phyloP scores from a whole-genome alignment of 352 stramenopile genomes.

The Phytophthora brassicae region DNA sequence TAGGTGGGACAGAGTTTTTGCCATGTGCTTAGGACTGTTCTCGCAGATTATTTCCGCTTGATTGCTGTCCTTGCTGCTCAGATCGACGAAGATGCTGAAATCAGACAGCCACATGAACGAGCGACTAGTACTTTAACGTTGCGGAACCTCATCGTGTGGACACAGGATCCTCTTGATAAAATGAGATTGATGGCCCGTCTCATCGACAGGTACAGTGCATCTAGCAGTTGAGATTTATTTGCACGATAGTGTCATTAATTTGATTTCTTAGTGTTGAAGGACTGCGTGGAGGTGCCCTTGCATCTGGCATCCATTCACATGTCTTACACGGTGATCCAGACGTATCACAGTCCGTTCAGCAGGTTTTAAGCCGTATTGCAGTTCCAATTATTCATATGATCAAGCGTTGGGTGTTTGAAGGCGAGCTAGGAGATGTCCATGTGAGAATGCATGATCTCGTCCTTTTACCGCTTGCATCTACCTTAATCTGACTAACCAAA shows the following conservation, averaged over 20 bases:
- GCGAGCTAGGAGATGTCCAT: conserved; percentile 82
- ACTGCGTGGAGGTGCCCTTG: conserved; percentile 85
- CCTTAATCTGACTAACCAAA: not conserved
- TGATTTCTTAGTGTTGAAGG: conserved; percentile 61
- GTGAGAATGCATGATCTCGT: conserved; percentile 44
- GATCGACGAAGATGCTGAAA: conserved; percentile 82
- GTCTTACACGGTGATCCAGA: conserved; percentile 89
- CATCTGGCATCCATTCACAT: conserved; percentile 90
- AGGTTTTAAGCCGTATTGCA: conserved; percentile 76
- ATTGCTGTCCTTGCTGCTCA: conserved; percentile 91
- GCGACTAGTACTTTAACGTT: conserved; percentile 77
- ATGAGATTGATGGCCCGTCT: conserved; percentile 90
- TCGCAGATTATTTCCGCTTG: conserved; percentile 93
- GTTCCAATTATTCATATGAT: conserved; percentile 88
- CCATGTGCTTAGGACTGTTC: conserved; percentile 87
- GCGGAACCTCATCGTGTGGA: conserved; percentile 90
- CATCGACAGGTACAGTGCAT: conserved; percentile 70
- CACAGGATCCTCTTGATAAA: conserved; percentile 83
- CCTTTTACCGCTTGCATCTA: not conserved
- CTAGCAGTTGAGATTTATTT: not conserved
- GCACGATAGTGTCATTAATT: not conserved
- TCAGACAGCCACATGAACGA: conserved; percentile 42
- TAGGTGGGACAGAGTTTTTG: conserved; percentile 90
- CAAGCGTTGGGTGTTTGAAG: conserved; percentile 87
- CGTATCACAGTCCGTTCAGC: conserved; percentile 72